These are phyloP conservation scores for Penicillium sp. DNA, from an alignment of 2,329 filamentous ascomycete genomes.

Conservation along the genomic window DNA sequence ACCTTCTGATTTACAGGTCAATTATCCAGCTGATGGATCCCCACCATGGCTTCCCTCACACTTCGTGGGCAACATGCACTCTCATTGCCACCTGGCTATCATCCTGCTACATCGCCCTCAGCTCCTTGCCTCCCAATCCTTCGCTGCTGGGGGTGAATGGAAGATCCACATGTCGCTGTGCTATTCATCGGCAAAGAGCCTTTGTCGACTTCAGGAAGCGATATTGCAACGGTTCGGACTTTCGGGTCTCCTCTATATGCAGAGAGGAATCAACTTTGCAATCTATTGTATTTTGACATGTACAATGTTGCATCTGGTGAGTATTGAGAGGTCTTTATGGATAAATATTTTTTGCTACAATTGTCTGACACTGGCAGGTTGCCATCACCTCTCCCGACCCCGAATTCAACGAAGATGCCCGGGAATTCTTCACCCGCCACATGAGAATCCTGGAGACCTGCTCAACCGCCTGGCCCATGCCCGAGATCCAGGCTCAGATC, in stretches of 20 bases:
- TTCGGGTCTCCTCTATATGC: slow-evolving; percentile 84
- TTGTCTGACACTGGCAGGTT: slow-evolving; percentile 58
- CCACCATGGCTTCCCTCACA: slow-evolving; percentile 83
- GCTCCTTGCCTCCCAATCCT: slow-evolving; percentile 74
- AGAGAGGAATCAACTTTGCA: slow-evolving; percentile 89
- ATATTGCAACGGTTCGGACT: slow-evolving; percentile 76
- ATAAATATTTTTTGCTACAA: neutral
- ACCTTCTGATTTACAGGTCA: slow-evolving; percentile 75
- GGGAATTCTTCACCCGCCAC: slow-evolving; percentile 86
- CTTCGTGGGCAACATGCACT: slow-evolving; percentile 85
- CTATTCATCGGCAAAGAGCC: slow-evolving; percentile 77
- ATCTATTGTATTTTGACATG: slow-evolving; percentile 92
- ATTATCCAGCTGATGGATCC: slow-evolving; percentile 75
- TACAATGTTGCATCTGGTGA: slow-evolving; percentile 88
- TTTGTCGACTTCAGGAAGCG: slow-evolving; percentile 85
- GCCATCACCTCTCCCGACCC: slow-evolving; percentile 92
- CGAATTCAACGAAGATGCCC: slow-evolving; percentile 79
- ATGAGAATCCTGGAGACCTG: slow-evolving; percentile 92
- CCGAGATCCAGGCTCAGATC: slow-evolving; percentile 86
- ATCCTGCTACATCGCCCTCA: slow-evolving; percentile 89
- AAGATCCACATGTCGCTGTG: slow-evolving; percentile 85
- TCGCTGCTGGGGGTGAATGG: slow-evolving; percentile 72
- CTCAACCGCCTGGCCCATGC: slow-evolving; percentile 80
- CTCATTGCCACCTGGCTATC: slow-evolving; percentile 81
- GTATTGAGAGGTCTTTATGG: slow-evolving; percentile 40